phyloP scores from a whole-genome alignment of 164 flowering plant genomes.

The Annona cherimola region DNA sequence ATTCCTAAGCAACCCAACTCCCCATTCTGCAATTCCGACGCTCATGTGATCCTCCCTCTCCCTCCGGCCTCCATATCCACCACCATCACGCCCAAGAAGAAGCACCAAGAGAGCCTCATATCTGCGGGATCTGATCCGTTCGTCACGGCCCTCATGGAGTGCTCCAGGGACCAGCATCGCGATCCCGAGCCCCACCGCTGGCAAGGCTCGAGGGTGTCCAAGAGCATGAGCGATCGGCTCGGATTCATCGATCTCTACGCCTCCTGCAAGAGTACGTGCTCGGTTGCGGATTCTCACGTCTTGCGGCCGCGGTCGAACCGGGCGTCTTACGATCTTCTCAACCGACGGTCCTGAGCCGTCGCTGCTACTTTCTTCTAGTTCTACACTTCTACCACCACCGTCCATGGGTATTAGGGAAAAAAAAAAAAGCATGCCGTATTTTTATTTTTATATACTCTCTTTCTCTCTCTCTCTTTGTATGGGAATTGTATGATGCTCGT shows the following conservation, averaged over 20 bases:
- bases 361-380: background rate
- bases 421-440: background rate
- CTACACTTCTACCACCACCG: background rate
- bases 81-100: constrained; percentile 6
- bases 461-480: background rate
- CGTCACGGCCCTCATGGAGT: constrained; percentile 2
- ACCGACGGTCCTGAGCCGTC: background rate
- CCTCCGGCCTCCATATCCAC: constrained; percentile 1
- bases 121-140: constrained; percentile 2
- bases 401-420: background rate
- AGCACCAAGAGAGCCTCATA: background rate
- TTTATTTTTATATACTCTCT: too few relatives aligned
- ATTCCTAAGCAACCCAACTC: constrained; percentile 6
- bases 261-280: background rate
- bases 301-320: background rate
- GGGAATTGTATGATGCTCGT: background rate
- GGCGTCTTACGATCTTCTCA: background rate
- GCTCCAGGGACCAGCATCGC: constrained; percentile 3
- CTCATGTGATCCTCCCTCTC: constrained; percentile 3
- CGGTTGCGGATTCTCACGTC: background rate
- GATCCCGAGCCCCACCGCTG: background rate
- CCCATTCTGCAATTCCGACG: background rate
- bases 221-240: background rate
- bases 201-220: background rate
- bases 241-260: constrained; percentile 6